Percentiles rank a stretch among this genome's conserved stretches.
These are phyloP conservation scores for Aspergillus eucalypticola DNA, from an alignment of 2,329 filamentous ascomycete genomes.

Conservation along the genomic window DNA sequence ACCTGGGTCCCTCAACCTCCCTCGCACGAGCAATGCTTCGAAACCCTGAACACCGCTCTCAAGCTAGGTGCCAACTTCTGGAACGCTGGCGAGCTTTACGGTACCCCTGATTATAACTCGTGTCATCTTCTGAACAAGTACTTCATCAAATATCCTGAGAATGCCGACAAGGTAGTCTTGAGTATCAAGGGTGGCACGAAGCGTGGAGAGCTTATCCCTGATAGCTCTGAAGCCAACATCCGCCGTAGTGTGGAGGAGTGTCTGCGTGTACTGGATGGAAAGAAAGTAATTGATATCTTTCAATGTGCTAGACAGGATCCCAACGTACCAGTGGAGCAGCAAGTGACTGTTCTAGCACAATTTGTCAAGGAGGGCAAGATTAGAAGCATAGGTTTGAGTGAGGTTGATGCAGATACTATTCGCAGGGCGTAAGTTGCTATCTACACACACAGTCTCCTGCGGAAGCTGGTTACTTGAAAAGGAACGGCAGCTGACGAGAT, in stretches of 20 bases:
- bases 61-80: constrained; percentile 53
- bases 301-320: constrained; percentile 60
- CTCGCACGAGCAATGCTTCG: constrained; percentile 43
- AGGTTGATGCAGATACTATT: constrained; percentile 48
- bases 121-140: constrained; percentile 62
- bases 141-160: constrained; percentile 64
- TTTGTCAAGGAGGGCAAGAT: constrained; percentile 48
- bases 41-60: constrained; percentile 59
- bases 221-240: constrained; percentile 57
- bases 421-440: constrained; percentile 38
- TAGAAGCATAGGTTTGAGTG: constrained; percentile 46
- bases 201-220: constrained; percentile 39
- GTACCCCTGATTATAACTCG: constrained; percentile 58
- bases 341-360: constrained; percentile 39
- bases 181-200: constrained; percentile 62
- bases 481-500: constrained; percentile 34
- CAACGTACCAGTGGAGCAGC: constrained; percentile 52
- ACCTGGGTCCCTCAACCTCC: constrained; percentile 36
- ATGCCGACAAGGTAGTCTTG: constrained; percentile 62
- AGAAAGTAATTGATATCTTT: constrained; percentile 63
- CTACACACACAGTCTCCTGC: background rate
- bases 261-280: constrained; percentile 53
- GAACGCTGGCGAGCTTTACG: constrained; percentile 69
- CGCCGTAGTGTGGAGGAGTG: constrained; percentile 61
- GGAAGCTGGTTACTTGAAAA: background rate